Evolutionary conservation across 805 yeast genomes (phyloP), one percentile per base, ranked within the genome.

Genomic region (Saturnispora diversa): DNA sequence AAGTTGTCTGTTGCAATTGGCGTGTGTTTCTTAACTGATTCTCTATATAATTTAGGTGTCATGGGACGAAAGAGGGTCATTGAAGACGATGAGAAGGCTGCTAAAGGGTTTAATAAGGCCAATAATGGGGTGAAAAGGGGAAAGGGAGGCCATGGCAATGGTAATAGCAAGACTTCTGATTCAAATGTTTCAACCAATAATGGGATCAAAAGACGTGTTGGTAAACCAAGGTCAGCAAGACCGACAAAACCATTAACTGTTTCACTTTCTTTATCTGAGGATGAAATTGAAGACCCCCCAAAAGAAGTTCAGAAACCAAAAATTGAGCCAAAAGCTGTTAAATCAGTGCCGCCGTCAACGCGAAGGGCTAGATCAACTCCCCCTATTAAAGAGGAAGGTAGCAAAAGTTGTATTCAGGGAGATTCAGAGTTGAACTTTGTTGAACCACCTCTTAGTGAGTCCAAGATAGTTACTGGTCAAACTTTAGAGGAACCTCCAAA

Each of bases 401-500:
- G 28, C 12, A 4, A 17, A 15, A 25, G 37, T 10, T 34, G 37
- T 24, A 34, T 34, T 23, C 24, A 31, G 8, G 30, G 36, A 3
- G 27, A 26, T 26, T 13, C 26, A 15, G 35, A 27, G 3, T 17
- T 12, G 13, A 23, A 25, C 13, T 74, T 77, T 59, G 56, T 64
- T 16, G 92, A 84, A 50, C 87, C 88, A 2, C 68, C 66, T 13
- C 56, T 68, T 25, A 70, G 75, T 1, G 70, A 66, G 27, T 76
- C 81, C 0, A 56, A 63, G 9, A 77, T 84, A 31, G 75, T 75
- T 28, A 80, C 90, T 0, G 95, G 96, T 2, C 66, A 76, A 30
- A 81, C 92, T 3, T 59, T 86, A 40, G 84, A 76, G 47, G 68
- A 74, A n/a, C 68, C 69, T 5, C 95, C 95, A 7, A 72, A 75